phyloP scores from a whole-genome alignment of 305 asterid species.

The Coffea humblotiana region DNA sequence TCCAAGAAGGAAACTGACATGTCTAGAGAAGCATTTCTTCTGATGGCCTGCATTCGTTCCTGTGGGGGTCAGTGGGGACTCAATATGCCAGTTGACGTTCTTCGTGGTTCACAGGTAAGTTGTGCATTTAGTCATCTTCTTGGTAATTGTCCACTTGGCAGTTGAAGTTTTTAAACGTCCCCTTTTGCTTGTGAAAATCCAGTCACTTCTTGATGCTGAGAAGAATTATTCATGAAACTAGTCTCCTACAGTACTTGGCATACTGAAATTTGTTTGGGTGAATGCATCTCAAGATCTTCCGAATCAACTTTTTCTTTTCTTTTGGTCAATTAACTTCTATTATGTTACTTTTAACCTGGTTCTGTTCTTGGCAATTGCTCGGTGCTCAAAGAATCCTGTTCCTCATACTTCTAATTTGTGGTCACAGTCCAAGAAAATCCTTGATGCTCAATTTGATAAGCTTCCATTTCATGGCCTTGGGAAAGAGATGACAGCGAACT shows the following conservation, averaged over 20 bases:
- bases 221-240: too few relatives aligned
- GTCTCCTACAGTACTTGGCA: background rate
- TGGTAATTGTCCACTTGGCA: slow-evolving; percentile 11
- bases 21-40: slow-evolving; percentile 94
- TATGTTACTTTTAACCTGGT: background rate
- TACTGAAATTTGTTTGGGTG: background rate
- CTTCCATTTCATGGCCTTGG: slow-evolving; percentile 94
- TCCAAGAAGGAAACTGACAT: slow-evolving; percentile 64
- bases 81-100: slow-evolving; percentile 87
- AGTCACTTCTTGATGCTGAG: background rate
- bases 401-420: background rate
- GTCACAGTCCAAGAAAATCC: slow-evolving; percentile 74
- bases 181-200: background rate
- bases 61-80: slow-evolving; percentile 93
- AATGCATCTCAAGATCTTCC: background rate
- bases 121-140: slow-evolving; percentile 17
- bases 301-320: background rate
- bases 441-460: slow-evolving; percentile 75
- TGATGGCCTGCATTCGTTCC: slow-evolving; percentile 76
- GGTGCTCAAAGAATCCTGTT: background rate
- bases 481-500: slow-evolving; percentile 78
- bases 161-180: background rate
- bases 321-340: background rate
- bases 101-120: slow-evolving; percentile 94
- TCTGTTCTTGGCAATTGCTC: background rate